phyloP scores from a whole-genome alignment of 192 early-diverging fungal genomes.

The Coemansia sp. region DNA sequence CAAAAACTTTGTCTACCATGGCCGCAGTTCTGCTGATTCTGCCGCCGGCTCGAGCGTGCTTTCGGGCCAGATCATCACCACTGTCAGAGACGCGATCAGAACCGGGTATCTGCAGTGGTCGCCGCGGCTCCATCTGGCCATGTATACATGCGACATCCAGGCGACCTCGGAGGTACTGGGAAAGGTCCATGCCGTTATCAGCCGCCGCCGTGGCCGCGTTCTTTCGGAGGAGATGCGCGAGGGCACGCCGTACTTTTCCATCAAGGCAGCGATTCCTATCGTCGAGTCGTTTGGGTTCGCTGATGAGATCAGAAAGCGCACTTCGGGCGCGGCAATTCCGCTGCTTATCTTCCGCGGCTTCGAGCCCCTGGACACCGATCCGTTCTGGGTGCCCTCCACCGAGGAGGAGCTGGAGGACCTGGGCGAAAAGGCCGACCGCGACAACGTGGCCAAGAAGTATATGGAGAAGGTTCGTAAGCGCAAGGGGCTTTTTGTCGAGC shows the following conservation, averaged over 20 bases:
- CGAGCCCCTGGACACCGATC: conserved; percentile 88
- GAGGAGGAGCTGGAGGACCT: conserved; percentile 97
- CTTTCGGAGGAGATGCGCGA: conserved; percentile 96
- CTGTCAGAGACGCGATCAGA: conserved; percentile 77
- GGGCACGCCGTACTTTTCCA: conserved; percentile 93
- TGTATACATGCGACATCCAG: conserved; percentile 97
- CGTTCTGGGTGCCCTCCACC: conserved; percentile 98
- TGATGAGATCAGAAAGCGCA: conserved; percentile 94
- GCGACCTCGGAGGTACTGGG: conserved; percentile 92
- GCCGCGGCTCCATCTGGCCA: conserved; percentile 90
- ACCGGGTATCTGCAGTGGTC: conserved; percentile 90
- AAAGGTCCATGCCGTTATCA: conserved; percentile 92
- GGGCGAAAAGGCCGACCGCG: conserved; percentile 94
- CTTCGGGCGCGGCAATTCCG: conserved; percentile 92
- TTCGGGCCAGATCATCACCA: conserved; percentile 84
- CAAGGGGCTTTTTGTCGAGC: conserved; percentile 92
- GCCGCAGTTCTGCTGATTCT: not conserved
- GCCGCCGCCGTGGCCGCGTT: conserved; percentile 85
- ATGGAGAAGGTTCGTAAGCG: conserved; percentile 93
- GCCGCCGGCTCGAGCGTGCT: conserved; percentile 10
- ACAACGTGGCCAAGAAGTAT: conserved; percentile 94
- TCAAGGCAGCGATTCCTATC: conserved; percentile 84
- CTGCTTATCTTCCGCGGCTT: conserved; percentile 94
- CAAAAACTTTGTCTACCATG: conserved; percentile 27
- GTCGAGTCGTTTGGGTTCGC: conserved; percentile 99